Conservation (phyloP, 2,329 filamentous ascomycete genomes). For the Claviceps spartinae region DNA sequence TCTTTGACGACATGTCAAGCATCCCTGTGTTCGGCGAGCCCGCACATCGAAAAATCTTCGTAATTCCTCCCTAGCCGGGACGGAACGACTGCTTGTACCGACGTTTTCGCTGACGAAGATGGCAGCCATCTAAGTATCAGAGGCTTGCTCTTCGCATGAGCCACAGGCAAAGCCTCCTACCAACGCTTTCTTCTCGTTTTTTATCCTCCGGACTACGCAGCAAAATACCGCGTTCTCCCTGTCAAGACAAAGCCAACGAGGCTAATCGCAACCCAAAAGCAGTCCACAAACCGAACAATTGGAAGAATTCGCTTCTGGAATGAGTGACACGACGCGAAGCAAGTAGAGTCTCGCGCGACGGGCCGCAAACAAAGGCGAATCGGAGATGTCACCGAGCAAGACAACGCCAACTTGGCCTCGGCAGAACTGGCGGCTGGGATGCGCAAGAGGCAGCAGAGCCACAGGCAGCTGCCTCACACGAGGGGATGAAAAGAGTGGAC, state of each 20-base stretch:
- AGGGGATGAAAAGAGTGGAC: no score
- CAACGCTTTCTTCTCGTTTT: neutral
- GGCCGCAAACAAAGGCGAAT: no score
- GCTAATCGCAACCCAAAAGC: neutral
- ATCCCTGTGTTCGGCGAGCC: slow-evolving; percentile 2
- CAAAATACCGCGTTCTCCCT: no score
- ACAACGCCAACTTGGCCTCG: no score
- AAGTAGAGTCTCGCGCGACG: no score
- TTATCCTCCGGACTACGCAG: neutral
- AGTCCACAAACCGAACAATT: neutral
- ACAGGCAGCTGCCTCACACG: no score
- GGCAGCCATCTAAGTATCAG: neutral
- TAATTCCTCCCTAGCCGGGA: slow-evolving; percentile 2
- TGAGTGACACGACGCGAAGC: no score
- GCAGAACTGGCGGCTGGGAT: no score
- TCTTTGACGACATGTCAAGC: slow-evolving; percentile 4
- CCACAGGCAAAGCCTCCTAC: neutral
- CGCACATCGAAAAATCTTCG: slow-evolving; percentile 4
- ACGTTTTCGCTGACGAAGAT: neutral
- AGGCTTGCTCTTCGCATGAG: neutral
- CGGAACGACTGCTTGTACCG: slow-evolving; percentile 1
- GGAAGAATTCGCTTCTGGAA: neutral
- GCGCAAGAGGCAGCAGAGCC: no score
- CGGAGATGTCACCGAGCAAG: no score
- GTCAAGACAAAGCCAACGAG: no score